Evolutionary conservation across 1,139 yeast genomes (phyloP), one percentile per base, ranked within the genome.

Genomic region (Magnusiomyces fungicola): DNA sequence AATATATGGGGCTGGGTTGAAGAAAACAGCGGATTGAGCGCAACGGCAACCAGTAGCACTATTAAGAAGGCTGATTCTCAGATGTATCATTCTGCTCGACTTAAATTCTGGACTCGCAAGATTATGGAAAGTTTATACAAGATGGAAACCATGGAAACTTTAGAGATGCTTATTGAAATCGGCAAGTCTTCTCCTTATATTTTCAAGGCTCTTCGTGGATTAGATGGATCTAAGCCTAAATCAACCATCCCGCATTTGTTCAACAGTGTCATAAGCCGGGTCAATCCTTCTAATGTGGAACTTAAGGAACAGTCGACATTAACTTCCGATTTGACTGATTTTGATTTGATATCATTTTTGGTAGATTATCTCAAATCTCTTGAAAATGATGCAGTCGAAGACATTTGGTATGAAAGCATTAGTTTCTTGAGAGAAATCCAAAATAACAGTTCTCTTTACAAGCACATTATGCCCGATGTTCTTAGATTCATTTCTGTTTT

Each of bases 161-260:
- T 89, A 51, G 94, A 84, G 59, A 73, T 80, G 4, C 66, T 88
- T 53, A 73, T 86, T 22, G 69, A 68, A 25, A 63, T 69, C 43
- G 55, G 55, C 18, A 48, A 40, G 18, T 41, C 54, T 9, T 50
- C 50, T 59, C 40, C 58, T 7, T 51, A 62, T 23, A 65, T 74
- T 4, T 72, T 75, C 56, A 83, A 83, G 56, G 60, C 87, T 3
- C 67, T 85, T 25, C 89, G 85, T 63, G 81, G 86, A 9, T 69
- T 92, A 45, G 97, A 90, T 66, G 94, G 95, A 0, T 85, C 96
- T 2, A 78, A 87, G 55, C 84, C 95, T 0, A 87, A 82, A 52
- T 60, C 79, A 3, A 85, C 95, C 0, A 69, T 89, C 21, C 94
- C 95, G 0, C 74, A 76, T 55, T 66, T 88, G 7, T 68, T 86